phyloP scores from a whole-genome alignment of 441 rosid species.

The Hypseocharis bilobata region DNA sequence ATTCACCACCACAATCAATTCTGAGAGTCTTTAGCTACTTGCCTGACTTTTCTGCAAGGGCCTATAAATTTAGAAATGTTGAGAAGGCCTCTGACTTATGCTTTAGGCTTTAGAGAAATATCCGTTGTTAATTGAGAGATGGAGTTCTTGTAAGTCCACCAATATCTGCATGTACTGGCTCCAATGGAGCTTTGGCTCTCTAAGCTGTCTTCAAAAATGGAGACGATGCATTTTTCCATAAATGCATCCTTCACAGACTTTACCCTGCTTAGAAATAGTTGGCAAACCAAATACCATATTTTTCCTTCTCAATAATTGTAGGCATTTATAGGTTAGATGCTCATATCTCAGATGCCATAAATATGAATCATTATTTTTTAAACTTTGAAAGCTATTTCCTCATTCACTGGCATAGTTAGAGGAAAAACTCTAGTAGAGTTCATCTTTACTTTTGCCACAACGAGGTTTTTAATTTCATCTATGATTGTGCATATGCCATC shows the following conservation, averaged over 20 bases:
- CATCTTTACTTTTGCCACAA: neutral
- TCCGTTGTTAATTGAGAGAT: neutral
- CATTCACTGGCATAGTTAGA: neutral
- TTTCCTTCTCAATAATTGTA: no score
- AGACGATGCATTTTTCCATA: neutral
- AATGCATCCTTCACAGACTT: neutral
- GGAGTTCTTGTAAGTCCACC: neutral
- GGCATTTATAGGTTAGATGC: no score
- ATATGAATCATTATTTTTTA: neutral
- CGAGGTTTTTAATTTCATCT: neutral
- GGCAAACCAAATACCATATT: neutral
- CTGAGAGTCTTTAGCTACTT: neutral
- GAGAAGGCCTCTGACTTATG: neutral
- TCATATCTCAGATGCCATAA: conserved; percentile 12
- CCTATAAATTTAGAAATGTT: neutral
- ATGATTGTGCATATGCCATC: neutral
- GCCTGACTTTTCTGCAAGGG: neutral
- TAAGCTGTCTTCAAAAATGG: neutral
- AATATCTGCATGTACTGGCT: neutral
- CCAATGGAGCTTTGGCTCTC: neutral
- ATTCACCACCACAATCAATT: neutral
- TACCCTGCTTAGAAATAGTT: neutral
- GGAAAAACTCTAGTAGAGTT: neutral
- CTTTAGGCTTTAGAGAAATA: neutral
- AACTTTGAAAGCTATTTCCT: neutral